Evolutionary conservation across 129 eudicot genomes (phyloP), one percentile per base, ranked within the genome.

Genomic region (Kitagawia praeruptora): DNA sequence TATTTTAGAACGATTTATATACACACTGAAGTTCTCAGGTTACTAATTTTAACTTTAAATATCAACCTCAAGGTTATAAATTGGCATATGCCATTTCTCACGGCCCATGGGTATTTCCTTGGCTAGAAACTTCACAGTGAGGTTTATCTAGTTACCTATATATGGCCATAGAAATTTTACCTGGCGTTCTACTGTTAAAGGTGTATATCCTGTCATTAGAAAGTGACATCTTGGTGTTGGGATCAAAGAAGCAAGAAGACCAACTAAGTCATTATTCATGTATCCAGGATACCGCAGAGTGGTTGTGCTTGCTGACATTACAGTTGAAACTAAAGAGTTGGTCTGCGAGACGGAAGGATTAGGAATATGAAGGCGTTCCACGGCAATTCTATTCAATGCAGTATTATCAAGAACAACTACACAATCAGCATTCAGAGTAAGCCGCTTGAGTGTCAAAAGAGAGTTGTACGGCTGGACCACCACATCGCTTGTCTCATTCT

Each of bases 201-300:
- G 99, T 61, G 99, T 96, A 77, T 96, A 96, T 73, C 99, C 99
- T 23, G 99, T 92, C 99, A 96, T 96, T 12, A 96, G 95, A 82
- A 96, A 96, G 86, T 96, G 99, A 77, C 98, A 96, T 82, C 99
- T 89, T 5, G 99, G 99, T 39, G 99, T 96, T 13, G 99, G 99
- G 61, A 96, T 96, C 86, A 96, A 82, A 77, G 99, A 96, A 79
- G 98, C 97, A 85, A 95, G 99, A 75, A 95, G 99, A 73, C 97
- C 97, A 89, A 92, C 96, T 84, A 96, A 87, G 78, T 96, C 99
- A 79, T 96, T 96, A 80, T 96, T 96, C 99, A 92, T 96, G 78
- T 96, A 96, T 75, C 99, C 99, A 27, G 98, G 98, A 85, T 96
- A 96, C 23, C 99, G 91, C 21, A 96, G 78, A 39, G 99, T 96